phyloP scores from a whole-genome alignment of 805 yeast genomes.

The Lachancea mirantina region DNA sequence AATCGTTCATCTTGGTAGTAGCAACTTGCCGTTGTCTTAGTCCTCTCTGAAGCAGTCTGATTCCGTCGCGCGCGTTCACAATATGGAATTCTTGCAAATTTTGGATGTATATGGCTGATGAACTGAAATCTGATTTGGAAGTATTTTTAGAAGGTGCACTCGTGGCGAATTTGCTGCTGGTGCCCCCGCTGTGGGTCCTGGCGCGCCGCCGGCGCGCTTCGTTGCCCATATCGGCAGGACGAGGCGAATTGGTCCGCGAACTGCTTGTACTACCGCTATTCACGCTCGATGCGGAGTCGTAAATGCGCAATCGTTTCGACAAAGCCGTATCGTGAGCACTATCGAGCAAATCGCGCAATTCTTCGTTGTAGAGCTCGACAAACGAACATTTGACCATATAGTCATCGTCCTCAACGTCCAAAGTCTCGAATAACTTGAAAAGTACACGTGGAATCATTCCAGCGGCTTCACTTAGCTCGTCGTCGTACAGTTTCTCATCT shows the following conservation, averaged over 20 bases:
- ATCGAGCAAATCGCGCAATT: slow-evolving; percentile 61
- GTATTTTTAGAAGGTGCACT: slow-evolving; percentile 3
- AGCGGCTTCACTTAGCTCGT: slow-evolving; percentile 40
- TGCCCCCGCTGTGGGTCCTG: slow-evolving; percentile 2
- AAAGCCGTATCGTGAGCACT: slow-evolving; percentile 18
- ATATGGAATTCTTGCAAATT: slow-evolving; percentile 58
- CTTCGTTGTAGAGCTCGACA: slow-evolving; percentile 83
- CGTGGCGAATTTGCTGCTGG: slow-evolving; percentile 3
- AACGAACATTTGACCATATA: slow-evolving; percentile 70
- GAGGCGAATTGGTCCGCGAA: slow-evolving; percentile 24
- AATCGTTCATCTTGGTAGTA: slow-evolving; percentile 65
- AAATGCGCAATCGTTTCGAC: slow-evolving; percentile 48
- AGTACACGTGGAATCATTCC: slow-evolving; percentile 62
- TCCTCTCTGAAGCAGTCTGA: slow-evolving; percentile 49
- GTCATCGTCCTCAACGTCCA: slow-evolving; percentile 40
- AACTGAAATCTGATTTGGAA: slow-evolving; percentile 13
- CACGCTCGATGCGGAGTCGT: slow-evolving; percentile 32
- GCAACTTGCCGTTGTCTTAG: slow-evolving; percentile 57
- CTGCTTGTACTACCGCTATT: slow-evolving; percentile 12
- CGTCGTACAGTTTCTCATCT: slow-evolving; percentile 36
- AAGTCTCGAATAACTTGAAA: slow-evolving; percentile 46
- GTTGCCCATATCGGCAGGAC: slow-evolving; percentile 8
- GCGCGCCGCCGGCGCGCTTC: slow-evolving; percentile 4
- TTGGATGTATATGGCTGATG: slow-evolving; percentile 48
- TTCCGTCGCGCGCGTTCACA: slow-evolving; percentile 48